Conservation (phyloP, 345 rosid species). For the Linum lewisii region DNA sequence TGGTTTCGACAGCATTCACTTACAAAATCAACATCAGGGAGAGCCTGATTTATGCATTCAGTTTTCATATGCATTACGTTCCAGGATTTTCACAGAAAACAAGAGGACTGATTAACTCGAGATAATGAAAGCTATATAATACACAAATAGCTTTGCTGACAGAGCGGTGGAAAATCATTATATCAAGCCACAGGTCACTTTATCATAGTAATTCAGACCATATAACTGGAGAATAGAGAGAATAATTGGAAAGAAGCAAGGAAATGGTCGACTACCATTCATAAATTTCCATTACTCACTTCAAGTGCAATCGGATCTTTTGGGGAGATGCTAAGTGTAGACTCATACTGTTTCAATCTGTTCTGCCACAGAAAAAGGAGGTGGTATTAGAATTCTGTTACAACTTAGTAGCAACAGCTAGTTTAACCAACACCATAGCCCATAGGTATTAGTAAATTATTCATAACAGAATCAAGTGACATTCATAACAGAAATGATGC, state of each 20-base stretch:
- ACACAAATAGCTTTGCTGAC: neutral
- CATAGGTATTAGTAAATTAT: too few species aligned
- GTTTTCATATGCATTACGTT: too few species aligned
- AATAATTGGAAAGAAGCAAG: neutral
- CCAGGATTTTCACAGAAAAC: neutral
- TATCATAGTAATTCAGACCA: neutral
- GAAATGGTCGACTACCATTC: neutral
- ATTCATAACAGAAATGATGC: neutral
- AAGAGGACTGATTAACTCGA: neutral
- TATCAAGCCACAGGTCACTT: neutral
- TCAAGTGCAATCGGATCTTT: slow-evolving; percentile 68
- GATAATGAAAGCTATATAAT: neutral
- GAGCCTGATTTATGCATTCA: too few species aligned
- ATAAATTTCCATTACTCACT: slow-evolving; percentile 39
- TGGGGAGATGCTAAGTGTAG: slow-evolving; percentile 42
- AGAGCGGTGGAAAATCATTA: neutral
- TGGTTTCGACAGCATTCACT: neutral
- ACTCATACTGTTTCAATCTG: slow-evolving; percentile 70
- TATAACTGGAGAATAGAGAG: neutral
- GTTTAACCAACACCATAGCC: too few species aligned
- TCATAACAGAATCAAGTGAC: neutral
- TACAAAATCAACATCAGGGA: neutral
- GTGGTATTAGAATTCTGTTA: slow-evolving; percentile 5
- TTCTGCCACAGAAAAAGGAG: slow-evolving; percentile 35
- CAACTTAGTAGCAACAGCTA: too few species aligned